A percentile compares a stretch with the other conserved stretches of the same genome.
These are phyloP conservation scores for Nectriaceae sp. DNA, from an alignment of 2,329 filamentous ascomycete genomes.

Conservation along the genomic window DNA sequence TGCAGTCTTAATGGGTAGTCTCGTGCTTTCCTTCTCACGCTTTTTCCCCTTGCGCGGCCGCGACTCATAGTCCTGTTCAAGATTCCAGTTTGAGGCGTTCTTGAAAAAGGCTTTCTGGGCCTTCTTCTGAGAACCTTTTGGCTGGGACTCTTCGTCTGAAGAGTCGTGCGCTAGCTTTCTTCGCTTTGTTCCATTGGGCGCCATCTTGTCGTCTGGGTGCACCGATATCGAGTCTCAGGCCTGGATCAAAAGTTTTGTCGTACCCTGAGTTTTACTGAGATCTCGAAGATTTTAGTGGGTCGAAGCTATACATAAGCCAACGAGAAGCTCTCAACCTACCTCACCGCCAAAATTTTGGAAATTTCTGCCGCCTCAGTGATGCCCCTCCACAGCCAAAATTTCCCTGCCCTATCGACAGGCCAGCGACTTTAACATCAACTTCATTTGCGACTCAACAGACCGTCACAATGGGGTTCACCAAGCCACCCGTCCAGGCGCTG, in stretches of 20 bases:
- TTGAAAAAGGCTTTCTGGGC: slow-evolving; percentile 69
- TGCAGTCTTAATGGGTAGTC: slow-evolving; percentile 83
- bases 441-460: background rate
- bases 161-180: slow-evolving; percentile 58
- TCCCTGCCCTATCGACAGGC: too few relatives aligned
- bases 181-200: slow-evolving; percentile 54
- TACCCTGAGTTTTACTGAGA: slow-evolving; percentile 16
- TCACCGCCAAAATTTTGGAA: slow-evolving; percentile 43
- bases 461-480: slow-evolving; percentile 35
- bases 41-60: slow-evolving; percentile 79
- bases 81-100: slow-evolving; percentile 80
- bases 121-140: slow-evolving; percentile 36
- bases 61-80: slow-evolving; percentile 89
- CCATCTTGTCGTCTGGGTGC: slow-evolving; percentile 38
- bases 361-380: slow-evolving; percentile 33
- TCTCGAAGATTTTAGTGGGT: slow-evolving; percentile 15
- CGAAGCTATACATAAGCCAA: slow-evolving; percentile 15
- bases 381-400: slow-evolving; percentile 21
- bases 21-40: slow-evolving; percentile 68
- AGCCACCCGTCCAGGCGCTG: slow-evolving; percentile 39
- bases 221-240: slow-evolving; percentile 4
- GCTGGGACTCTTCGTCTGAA: slow-evolving; percentile 46
- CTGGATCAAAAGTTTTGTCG: slow-evolving; percentile 21
- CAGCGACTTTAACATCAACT: slow-evolving; percentile 4
- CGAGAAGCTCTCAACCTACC: slow-evolving; percentile 11